Percentiles rank a stretch among this genome's conserved stretches.
phyloP scores from a whole-genome alignment of 2,329 filamentous ascomycete species.

The Trichophyton verrucosum region DNA sequence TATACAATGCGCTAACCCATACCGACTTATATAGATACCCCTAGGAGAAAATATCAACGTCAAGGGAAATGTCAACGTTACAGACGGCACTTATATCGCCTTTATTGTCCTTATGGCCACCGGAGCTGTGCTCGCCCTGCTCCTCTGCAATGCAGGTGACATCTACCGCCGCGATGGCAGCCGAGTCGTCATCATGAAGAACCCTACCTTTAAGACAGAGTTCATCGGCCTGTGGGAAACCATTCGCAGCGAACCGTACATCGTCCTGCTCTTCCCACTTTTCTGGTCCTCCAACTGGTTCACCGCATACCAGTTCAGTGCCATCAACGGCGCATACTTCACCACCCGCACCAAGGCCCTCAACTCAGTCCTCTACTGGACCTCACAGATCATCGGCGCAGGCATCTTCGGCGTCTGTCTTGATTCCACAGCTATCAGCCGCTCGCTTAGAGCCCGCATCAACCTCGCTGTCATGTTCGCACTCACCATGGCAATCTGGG shows the following conservation, averaged over 20 bases:
- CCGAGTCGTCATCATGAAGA: slow-evolving; percentile 76
- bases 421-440: slow-evolving; percentile 48
- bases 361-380: slow-evolving; percentile 69
- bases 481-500: slow-evolving; percentile 69
- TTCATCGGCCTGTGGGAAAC: slow-evolving; percentile 64
- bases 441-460: slow-evolving; percentile 54
- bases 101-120: slow-evolving; percentile 72
- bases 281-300: slow-evolving; percentile 72
- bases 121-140: slow-evolving; percentile 57
- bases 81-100: slow-evolving; percentile 72
- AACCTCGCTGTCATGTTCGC: slow-evolving; percentile 51
- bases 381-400: slow-evolving; percentile 65
- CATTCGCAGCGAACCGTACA: slow-evolving; percentile 56
- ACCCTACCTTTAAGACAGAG: slow-evolving; percentile 75
- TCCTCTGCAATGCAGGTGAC: slow-evolving; percentile 57
- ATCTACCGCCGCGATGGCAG: slow-evolving; percentile 67
- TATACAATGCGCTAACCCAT: neutral
- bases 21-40: slow-evolving; percentile 24
- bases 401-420: slow-evolving; percentile 59
- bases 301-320: slow-evolving; percentile 68
- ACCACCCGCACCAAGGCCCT: slow-evolving; percentile 62
- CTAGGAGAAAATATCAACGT: slow-evolving; percentile 37
- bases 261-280: slow-evolving; percentile 67
- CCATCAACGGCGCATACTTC: slow-evolving; percentile 58
- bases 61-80: slow-evolving; percentile 27